These are phyloP conservation scores for Cudoniella acicularis DNA, from an alignment of 495 filamentous ascomycete species.

Conservation along the genomic window DNA sequence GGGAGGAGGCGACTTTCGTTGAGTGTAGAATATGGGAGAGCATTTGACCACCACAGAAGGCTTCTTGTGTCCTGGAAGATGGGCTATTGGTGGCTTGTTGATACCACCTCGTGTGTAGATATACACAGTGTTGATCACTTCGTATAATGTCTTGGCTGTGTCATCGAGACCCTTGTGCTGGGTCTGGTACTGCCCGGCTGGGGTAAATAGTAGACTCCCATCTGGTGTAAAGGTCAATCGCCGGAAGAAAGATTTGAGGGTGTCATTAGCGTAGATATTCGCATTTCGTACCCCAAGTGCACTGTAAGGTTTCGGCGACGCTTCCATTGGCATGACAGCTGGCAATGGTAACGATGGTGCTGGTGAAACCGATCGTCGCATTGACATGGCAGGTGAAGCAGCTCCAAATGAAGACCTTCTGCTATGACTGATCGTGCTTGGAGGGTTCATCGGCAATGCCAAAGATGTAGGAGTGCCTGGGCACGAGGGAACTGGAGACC, in stretches of 20 bases:
- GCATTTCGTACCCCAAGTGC: slow-evolving; percentile 72
- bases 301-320: slow-evolving; percentile 71
- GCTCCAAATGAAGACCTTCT: slow-evolving; percentile 86
- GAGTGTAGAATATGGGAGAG: slow-evolving; percentile 83
- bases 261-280: slow-evolving; percentile 95
- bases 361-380: slow-evolving; percentile 89
- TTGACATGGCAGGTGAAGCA: slow-evolving; percentile 63
- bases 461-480: slow-evolving; percentile 92
- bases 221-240: slow-evolving; percentile 92
- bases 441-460: slow-evolving; percentile 95
- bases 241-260: slow-evolving; percentile 94
- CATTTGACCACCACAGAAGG: slow-evolving; percentile 95
- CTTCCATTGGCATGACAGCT: slow-evolving; percentile 92
- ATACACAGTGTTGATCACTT: slow-evolving; percentile 95
- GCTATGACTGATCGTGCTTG: slow-evolving; percentile 80
- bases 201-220: slow-evolving; percentile 91
- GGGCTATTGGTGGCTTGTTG: slow-evolving; percentile 96
- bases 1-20: slow-evolving; percentile 61
- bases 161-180: slow-evolving; percentile 66
- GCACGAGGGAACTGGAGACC: slow-evolving; percentile 84
- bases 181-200: slow-evolving; percentile 91
- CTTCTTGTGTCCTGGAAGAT: slow-evolving; percentile 97
- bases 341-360: slow-evolving; percentile 91
- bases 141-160: slow-evolving; percentile 67
- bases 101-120: slow-evolving; percentile 96